Conservation (phyloP, 306 rosid genomes). For the Betula pendula region DNA sequence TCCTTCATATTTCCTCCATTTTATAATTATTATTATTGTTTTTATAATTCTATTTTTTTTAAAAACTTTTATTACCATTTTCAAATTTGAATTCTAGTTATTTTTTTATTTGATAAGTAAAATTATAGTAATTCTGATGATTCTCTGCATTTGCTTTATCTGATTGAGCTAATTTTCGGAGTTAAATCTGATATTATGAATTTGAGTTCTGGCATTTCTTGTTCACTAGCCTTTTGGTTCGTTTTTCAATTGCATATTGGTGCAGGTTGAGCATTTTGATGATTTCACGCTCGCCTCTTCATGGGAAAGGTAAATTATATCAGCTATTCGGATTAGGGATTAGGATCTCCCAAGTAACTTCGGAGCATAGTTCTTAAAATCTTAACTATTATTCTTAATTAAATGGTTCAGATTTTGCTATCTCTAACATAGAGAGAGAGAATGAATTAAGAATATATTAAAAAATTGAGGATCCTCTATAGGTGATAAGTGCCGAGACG, state of each 20-base stretch:
- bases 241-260: background rate
- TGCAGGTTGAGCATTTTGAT: conserved; percentile 91
- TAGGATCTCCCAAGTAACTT: too few relatives aligned
- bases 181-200: background rate
- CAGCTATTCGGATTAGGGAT: background rate
- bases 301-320: conserved; percentile 80
- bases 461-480: too few relatives aligned
- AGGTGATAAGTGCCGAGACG: too few relatives aligned
- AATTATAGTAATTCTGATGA: background rate
- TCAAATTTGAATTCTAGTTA: background rate
- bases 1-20: background rate
- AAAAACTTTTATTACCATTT: background rate
- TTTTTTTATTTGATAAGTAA: background rate
- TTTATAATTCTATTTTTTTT: too few relatives aligned
- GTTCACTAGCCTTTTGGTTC: background rate
- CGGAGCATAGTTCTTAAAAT: too few relatives aligned
- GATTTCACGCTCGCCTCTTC: conserved; percentile 96
- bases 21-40: background rate
- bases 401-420: too few relatives aligned
- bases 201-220: background rate
- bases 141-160: background rate
- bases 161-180: background rate
- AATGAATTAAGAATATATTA: too few relatives aligned
- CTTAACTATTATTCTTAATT: too few relatives aligned
- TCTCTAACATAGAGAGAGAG: too few relatives aligned